A percentile compares a stretch with the other conserved stretches of the same genome.
phyloP scores from a whole-genome alignment of 1,284 basidiomycete species.

The Cystobasidium slooffiae region DNA sequence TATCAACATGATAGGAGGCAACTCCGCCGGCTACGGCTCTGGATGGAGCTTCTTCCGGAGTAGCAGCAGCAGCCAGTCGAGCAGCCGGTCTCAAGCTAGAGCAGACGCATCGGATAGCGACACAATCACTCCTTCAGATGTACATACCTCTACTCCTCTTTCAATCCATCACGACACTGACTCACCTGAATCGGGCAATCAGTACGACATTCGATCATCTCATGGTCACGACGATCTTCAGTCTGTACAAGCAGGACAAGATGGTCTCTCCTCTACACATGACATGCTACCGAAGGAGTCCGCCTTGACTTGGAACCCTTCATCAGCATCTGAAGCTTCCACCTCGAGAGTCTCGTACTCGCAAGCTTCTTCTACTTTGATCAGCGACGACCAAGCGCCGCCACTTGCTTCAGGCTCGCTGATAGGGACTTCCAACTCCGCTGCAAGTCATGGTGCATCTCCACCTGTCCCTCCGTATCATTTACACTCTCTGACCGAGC shows the following conservation, averaged over 20 bases:
- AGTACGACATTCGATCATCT: not conserved
- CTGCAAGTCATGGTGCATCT: not conserved
- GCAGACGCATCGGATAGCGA: not conserved
- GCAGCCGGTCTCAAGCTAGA: not conserved
- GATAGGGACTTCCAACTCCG: conserved; percentile 1
- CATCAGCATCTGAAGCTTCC: too few species aligned
- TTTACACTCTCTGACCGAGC: conserved; percentile 27
- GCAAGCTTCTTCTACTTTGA: too few species aligned
- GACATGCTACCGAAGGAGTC: too few species aligned
- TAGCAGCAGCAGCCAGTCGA: conserved; percentile 14
- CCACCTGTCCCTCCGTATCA: not conserved
- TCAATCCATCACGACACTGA: not conserved
- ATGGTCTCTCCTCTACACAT: too few species aligned
- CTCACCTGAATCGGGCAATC: conserved; percentile 21
- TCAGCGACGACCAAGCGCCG: not conserved
- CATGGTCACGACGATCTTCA: not conserved
- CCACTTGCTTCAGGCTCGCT: not conserved
- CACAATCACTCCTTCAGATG: not conserved
- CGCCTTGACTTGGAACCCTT: too few species aligned
- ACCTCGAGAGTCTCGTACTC: too few species aligned
- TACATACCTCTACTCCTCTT: not conserved
- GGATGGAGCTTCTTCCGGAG: conserved; percentile 30
- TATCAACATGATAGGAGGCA: conserved; percentile 15
- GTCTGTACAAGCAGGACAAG: not conserved
- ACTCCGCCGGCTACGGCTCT: conserved; percentile 13